These are phyloP conservation scores for Erysimum cheiri DNA, from an alignment of 441 rosid species.

Conservation along the genomic window DNA sequence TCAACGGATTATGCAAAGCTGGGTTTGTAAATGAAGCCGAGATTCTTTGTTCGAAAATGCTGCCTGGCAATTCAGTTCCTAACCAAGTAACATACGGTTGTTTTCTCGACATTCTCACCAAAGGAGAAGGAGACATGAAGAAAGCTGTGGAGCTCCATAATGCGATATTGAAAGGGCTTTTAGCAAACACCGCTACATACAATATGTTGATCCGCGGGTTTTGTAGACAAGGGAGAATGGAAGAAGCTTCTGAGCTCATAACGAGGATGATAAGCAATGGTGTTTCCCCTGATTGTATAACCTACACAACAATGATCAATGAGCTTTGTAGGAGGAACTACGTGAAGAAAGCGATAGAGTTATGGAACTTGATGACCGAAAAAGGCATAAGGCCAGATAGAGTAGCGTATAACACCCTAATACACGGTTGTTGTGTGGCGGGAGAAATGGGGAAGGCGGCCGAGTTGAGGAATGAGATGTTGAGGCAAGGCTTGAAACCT, in stretches of 20 bases:
- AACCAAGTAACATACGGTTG: slow-evolving; percentile 83
- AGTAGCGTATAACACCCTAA: slow-evolving; percentile 70
- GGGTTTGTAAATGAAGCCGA: slow-evolving; percentile 77
- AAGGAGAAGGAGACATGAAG: slow-evolving; percentile 67
- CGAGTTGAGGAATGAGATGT: slow-evolving; percentile 78
- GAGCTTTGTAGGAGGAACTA: slow-evolving; percentile 64
- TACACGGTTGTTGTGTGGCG: slow-evolving; percentile 66
- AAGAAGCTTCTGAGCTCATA: slow-evolving; percentile 64
- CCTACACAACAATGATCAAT: slow-evolving; percentile 79
- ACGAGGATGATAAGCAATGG: slow-evolving; percentile 61
- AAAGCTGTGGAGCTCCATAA: slow-evolving; percentile 74
- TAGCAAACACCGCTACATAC: slow-evolving; percentile 71
- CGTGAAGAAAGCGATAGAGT: slow-evolving; percentile 60
- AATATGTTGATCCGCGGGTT: slow-evolving; percentile 83
- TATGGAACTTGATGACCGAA: slow-evolving; percentile 75
- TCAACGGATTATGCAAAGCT: slow-evolving; percentile 79
- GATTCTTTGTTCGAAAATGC: slow-evolving; percentile 67
- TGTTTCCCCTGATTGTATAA: slow-evolving; percentile 77
- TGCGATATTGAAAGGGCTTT: slow-evolving; percentile 64
- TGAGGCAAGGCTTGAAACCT: slow-evolving; percentile 60
- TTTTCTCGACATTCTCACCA: slow-evolving; percentile 73
- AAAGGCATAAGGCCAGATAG: slow-evolving; percentile 74
- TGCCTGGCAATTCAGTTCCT: slow-evolving; percentile 51
- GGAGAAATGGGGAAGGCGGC: slow-evolving; percentile 67
- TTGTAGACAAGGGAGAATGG: slow-evolving; percentile 72